A percentile compares a stretch with the other conserved stretches of the same genome.
Evolutionary conservation across 1,139 yeast genomes (phyloP).

Genomic region (Wickerhamomyces sp.): DNA sequence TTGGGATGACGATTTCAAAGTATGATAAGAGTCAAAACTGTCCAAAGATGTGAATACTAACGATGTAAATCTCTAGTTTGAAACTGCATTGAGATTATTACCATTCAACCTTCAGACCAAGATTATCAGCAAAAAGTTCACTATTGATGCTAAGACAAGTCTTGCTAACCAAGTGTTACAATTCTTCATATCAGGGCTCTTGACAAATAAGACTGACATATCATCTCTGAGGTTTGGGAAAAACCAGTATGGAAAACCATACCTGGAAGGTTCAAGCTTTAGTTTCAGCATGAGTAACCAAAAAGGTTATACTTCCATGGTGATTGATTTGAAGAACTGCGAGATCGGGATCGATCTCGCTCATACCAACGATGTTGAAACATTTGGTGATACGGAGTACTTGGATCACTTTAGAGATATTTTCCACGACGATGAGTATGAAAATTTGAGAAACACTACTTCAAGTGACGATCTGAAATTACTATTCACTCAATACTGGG

Average conservation of each 20-base stretch:
- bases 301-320: constrained; percentile 42
- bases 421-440: constrained; percentile 40
- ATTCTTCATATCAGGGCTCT: constrained; percentile 22
- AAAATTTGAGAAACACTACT: constrained; percentile 23
- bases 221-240: constrained; percentile 19
- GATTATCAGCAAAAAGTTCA: constrained; percentile 30
- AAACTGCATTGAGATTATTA: constrained; percentile 34
- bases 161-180: constrained; percentile 31
- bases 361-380: constrained; percentile 40
- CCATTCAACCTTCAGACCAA: constrained; percentile 32
- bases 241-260: constrained; percentile 39
- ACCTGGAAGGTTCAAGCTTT: constrained; percentile 23
- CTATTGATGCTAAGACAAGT: constrained; percentile 23
- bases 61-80: constrained; percentile 21
- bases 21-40: constrained; percentile 1
- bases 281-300: constrained; percentile 56
- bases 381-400: constrained; percentile 25
- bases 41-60: not conserved
- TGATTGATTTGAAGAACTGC: constrained; percentile 27
- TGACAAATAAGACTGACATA: constrained; percentile 9
- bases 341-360: constrained; percentile 64
- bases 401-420: constrained; percentile 45
- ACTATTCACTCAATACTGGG: constrained; percentile 58
- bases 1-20: constrained; percentile 18
- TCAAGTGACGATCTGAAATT: constrained; percentile 5